Conservation (phyloP, 2,329 filamentous ascomycete genomes). For the Trichocomaceae sp. region DNA sequence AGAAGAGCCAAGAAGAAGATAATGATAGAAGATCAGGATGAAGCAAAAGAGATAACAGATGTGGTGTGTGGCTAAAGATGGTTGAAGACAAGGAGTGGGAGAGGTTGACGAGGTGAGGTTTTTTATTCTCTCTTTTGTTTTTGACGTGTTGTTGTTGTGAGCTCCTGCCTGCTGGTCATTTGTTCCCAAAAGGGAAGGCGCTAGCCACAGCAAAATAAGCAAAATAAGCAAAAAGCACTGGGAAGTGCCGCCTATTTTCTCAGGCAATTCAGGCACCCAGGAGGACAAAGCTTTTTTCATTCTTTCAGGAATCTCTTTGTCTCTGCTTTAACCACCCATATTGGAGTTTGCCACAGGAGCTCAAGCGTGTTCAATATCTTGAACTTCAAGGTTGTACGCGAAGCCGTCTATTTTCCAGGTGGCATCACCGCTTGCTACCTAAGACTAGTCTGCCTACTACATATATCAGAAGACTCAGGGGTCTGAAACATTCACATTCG, state of each 20-base stretch:
- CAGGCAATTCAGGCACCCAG: not conserved
- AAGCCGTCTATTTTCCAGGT: no score
- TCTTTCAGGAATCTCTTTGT: not conserved
- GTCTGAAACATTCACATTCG: not conserved
- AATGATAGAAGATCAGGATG: not conserved
- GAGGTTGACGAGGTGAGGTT: no score
- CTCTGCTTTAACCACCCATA: not conserved
- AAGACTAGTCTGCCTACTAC: no score
- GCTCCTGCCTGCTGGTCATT: not conserved
- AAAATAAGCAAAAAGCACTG: not conserved
- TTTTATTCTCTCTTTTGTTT: no score
- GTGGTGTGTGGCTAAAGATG: no score
- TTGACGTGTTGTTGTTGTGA: not conserved
- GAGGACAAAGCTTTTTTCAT: not conserved
- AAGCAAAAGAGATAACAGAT: not conserved
- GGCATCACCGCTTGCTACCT: no score
- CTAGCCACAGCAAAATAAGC: not conserved
- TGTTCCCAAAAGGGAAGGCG: constrained; percentile 6
- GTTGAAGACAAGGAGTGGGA: no score
- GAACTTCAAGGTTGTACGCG: no score
- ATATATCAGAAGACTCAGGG: no score
- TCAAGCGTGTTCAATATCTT: no score
- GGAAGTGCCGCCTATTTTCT: not conserved
- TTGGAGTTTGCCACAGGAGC: no score
- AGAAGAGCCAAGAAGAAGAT: not conserved